Conservation (phyloP, 2,329 filamentous ascomycete species). For the Talaromyces sp. region DNA sequence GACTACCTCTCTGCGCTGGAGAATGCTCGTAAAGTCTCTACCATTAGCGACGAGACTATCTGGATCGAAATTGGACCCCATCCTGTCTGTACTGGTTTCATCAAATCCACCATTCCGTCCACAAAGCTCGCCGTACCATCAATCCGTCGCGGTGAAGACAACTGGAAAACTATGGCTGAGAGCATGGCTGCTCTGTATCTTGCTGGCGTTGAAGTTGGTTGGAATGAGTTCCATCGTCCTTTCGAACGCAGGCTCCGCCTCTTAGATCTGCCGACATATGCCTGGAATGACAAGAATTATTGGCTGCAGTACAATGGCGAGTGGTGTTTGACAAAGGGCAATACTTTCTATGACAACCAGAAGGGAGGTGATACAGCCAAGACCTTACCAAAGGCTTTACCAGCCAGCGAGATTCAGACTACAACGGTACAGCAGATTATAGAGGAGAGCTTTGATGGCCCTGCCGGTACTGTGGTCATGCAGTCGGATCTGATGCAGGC, state of each 20-base stretch:
- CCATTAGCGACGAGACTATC: conserved; percentile 60
- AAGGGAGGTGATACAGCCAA: neutral
- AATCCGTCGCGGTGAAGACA: conserved; percentile 59
- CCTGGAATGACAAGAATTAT: conserved; percentile 69
- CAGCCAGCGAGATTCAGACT: neutral
- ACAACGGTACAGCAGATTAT: conserved; percentile 14
- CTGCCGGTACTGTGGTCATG: conserved; percentile 7
- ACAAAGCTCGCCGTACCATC: conserved; percentile 55
- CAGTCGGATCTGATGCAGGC: conserved; percentile 20
- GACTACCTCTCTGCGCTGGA: conserved; percentile 64
- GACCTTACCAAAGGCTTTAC: too few relatives aligned
- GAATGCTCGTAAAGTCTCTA: conserved; percentile 57
- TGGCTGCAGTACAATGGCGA: conserved; percentile 70
- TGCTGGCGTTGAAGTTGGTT: conserved; percentile 63
- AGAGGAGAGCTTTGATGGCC: neutral
- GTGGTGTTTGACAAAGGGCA: conserved; percentile 67
- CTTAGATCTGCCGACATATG: conserved; percentile 64
- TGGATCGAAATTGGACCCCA: conserved; percentile 73
- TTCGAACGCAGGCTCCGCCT: conserved; percentile 59
- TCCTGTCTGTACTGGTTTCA: conserved; percentile 65
- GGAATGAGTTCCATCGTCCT: conserved; percentile 66
- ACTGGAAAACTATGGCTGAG: conserved; percentile 61
- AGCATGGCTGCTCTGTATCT: conserved; percentile 60
- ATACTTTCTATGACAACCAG: conserved; percentile 35
- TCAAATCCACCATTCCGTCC: conserved; percentile 59